phyloP scores from a whole-genome alignment of 495 filamentous ascomycete genomes.

The Hypomontagnella submonticulosa region DNA sequence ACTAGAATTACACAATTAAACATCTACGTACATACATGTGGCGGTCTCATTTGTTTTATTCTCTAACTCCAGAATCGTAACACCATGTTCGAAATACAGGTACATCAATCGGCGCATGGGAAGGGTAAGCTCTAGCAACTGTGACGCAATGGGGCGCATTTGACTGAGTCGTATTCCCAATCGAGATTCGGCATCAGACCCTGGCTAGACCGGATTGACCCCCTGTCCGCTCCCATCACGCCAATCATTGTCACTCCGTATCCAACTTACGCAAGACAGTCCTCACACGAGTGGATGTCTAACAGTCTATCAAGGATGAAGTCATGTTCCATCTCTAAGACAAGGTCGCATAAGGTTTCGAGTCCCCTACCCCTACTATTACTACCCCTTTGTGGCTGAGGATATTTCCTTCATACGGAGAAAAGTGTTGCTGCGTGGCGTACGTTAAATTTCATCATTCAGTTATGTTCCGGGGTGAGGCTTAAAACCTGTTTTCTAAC shows the following conservation, averaged over 20 bases:
- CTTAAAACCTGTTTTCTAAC: slow-evolving; percentile 40
- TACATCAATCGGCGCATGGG: slow-evolving; percentile 17
- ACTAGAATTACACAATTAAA: background rate
- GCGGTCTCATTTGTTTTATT: slow-evolving; percentile 34
- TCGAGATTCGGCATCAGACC: slow-evolving; percentile 10
- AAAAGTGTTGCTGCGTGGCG: slow-evolving; percentile 8
- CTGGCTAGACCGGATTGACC: slow-evolving; percentile 14
- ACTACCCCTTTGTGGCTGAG: slow-evolving; percentile 20
- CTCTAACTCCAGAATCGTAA: slow-evolving; percentile 9
- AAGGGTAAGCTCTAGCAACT: slow-evolving; percentile 13
- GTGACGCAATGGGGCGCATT: slow-evolving; percentile 38
- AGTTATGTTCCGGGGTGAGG: slow-evolving; percentile 14
- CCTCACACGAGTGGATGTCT: background rate
- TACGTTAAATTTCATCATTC: slow-evolving; percentile 30
- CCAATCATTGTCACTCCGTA: slow-evolving; percentile 20
- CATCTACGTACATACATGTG: background rate
- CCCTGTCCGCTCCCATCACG: slow-evolving; percentile 7
- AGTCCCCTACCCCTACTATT: background rate
- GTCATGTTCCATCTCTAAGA: slow-evolving; percentile 22
- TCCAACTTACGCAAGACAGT: slow-evolving; percentile 15
- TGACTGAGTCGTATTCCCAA: slow-evolving; percentile 35
- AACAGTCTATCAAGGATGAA: slow-evolving; percentile 20
- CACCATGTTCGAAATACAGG: slow-evolving; percentile 23
- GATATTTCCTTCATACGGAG: slow-evolving; percentile 11
- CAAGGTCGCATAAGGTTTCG: slow-evolving; percentile 1